Conservation (phyloP, 148 eudicot genomes). For the Vaccinium macrocarpon region DNA sequence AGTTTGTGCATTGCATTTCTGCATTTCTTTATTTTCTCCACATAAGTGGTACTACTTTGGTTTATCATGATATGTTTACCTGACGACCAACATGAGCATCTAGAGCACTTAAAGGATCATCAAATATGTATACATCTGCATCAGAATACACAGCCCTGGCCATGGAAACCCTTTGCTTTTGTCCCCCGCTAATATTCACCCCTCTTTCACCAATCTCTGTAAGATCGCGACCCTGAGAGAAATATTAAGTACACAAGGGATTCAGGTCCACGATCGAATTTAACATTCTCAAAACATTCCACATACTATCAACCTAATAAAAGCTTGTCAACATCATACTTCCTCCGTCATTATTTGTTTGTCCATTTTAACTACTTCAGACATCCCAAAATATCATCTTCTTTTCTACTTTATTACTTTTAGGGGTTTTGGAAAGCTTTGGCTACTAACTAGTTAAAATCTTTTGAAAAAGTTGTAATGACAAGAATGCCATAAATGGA, state of each 20-base stretch:
- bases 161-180: slow-evolving; percentile 66
- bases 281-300: not conserved
- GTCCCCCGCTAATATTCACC: slow-evolving; percentile 65
- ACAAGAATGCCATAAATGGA: not conserved
- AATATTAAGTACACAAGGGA: slow-evolving; percentile 5
- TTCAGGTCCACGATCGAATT: not conserved
- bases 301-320: not conserved
- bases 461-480: not conserved
- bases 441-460: not conserved
- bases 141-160: slow-evolving; percentile 63
- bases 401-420: not conserved
- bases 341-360: not conserved
- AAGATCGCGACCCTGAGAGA: slow-evolving; percentile 50
- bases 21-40: not conserved
- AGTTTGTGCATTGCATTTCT: not conserved
- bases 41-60: not conserved
- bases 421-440: not conserved
- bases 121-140: slow-evolving; percentile 60
- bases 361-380: not conserved
- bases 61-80: slow-evolving; percentile 26
- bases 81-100: slow-evolving; percentile 61
- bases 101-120: slow-evolving; percentile 62
- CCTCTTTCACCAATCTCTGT: slow-evolving; percentile 78
- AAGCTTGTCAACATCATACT: not conserved
- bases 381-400: not conserved